Conservation (phyloP, 2,329 filamentous ascomycete species). For the Penicillium paneum region DNA sequence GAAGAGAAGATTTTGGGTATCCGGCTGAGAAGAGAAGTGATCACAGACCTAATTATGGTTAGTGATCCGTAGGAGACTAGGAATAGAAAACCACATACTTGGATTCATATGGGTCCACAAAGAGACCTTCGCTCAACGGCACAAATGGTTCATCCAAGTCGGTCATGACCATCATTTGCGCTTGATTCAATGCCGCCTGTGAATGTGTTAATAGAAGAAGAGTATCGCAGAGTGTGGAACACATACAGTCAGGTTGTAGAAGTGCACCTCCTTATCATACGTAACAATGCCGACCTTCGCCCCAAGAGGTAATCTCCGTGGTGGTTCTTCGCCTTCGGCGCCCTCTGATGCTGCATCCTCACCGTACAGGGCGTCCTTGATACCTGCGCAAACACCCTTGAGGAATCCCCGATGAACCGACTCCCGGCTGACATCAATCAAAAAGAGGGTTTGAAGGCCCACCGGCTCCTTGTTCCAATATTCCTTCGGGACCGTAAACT, state of each 20-base stretch:
- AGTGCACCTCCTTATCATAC: slow-evolving; percentile 94
- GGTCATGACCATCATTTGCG: slow-evolving; percentile 98
- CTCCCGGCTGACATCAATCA: slow-evolving; percentile 92
- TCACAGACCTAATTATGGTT: slow-evolving; percentile 58
- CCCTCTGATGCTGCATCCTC: slow-evolving; percentile 54
- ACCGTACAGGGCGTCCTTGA: slow-evolving; percentile 79
- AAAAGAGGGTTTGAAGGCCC: slow-evolving; percentile 80
- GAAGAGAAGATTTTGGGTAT: slow-evolving; percentile 83
- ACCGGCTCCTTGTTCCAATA: slow-evolving; percentile 97
- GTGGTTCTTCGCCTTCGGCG: slow-evolving; percentile 49
- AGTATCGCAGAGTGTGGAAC: slow-evolving; percentile 9
- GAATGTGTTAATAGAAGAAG: slow-evolving; percentile 22
- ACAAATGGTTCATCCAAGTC: slow-evolving; percentile 96
- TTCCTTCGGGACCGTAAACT: slow-evolving; percentile 95
- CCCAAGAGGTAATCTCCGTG: slow-evolving; percentile 65
- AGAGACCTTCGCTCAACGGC: slow-evolving; percentile 83
- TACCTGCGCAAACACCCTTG: slow-evolving; percentile 85
- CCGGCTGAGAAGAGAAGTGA: slow-evolving; percentile 78
- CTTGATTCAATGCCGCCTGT: slow-evolving; percentile 72
- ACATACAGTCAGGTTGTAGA: slow-evolving; percentile 88
- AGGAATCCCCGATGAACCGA: slow-evolving; percentile 86
- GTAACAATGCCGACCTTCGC: slow-evolving; percentile 92
- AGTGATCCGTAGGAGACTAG: slow-evolving; percentile 16
- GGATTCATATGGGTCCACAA: slow-evolving; percentile 90
- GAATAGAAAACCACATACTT: slow-evolving; percentile 50